Conservation (phyloP, 371 early-diverging fungal species). For the Dinochytrium kinnereticum region DNA sequence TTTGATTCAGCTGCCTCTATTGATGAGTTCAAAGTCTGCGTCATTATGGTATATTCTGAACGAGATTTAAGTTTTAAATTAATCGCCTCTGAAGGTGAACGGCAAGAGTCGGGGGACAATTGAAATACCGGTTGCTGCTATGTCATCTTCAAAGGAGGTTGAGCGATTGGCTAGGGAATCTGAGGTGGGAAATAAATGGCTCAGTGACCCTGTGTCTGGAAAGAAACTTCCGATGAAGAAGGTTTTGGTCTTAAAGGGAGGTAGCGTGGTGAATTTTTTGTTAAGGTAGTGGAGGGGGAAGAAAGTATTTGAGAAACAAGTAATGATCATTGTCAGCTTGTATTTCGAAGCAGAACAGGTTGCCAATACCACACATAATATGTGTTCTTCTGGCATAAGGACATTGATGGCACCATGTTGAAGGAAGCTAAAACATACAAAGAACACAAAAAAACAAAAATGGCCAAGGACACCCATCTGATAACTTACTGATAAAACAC, state of each 20-base stretch:
- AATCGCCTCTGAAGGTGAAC: conserved; percentile 68
- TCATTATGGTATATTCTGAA: conserved; percentile 31
- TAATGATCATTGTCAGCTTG: too few relatives aligned
- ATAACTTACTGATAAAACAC: too few relatives aligned
- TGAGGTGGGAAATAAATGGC: conserved; percentile 62
- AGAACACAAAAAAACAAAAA: too few relatives aligned
- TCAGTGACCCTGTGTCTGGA: conserved; percentile 48
- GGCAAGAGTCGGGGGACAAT: conserved; percentile 79
- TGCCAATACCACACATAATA: too few relatives aligned
- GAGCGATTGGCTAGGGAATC: conserved; percentile 55
- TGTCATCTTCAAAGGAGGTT: conserved; percentile 46
- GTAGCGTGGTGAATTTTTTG: conserved; percentile 79
- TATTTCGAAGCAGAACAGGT: too few relatives aligned
- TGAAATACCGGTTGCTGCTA: conserved; percentile 51
- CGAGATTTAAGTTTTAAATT: not conserved
- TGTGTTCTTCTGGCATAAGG: too few relatives aligned
- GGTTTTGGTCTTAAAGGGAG: conserved; percentile 74
- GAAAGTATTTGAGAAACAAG: too few relatives aligned
- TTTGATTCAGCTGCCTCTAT: conserved; percentile 15
- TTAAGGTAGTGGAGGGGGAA: conserved; percentile 38
- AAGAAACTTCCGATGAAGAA: conserved; percentile 54
- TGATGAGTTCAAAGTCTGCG: conserved; percentile 16
- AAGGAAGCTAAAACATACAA: too few relatives aligned
- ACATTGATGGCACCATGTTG: too few relatives aligned
- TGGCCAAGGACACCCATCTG: too few relatives aligned